Percentiles rank a stretch among this genome's conserved stretches.
These are phyloP conservation scores for Lichtheimia hyalospora DNA, from an alignment of 371 early-diverging fungal genomes.

Conservation along the genomic window DNA sequence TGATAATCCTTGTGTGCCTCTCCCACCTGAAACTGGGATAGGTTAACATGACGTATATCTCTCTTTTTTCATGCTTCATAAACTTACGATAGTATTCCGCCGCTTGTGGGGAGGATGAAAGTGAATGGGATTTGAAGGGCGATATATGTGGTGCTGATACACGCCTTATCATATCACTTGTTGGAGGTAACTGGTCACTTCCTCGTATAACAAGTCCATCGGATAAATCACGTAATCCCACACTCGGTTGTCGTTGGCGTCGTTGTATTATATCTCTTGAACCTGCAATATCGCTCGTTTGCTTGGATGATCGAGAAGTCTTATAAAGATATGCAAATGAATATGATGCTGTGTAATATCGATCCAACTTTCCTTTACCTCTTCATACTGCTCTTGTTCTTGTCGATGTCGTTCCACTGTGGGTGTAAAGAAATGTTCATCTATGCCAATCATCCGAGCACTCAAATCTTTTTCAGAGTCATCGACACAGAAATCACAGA, in stretches of 20 bases:
- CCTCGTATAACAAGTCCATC: conserved; percentile 4
- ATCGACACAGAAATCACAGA: conserved; percentile 78
- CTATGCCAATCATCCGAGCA: conserved; percentile 61
- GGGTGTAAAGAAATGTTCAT: conserved; percentile 76
- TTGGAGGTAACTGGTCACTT: conserved; percentile 44
- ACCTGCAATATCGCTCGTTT: neutral
- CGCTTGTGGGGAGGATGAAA: conserved; percentile 57
- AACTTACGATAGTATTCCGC: neutral
- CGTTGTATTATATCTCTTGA: conserved; percentile 16
- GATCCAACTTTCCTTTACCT: too few relatives aligned
- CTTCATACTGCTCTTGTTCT: conserved; percentile 15
- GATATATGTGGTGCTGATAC: conserved; percentile 53
- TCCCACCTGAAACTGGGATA: neutral
- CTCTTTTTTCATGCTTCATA: too few relatives aligned
- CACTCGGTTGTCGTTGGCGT: conserved; percentile 17
- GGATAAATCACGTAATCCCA: conserved; percentile 9
- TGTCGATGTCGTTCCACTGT: conserved; percentile 61
- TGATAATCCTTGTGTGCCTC: conserved; percentile 9
- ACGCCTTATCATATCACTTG: conserved; percentile 26
- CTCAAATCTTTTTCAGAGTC: conserved; percentile 54
- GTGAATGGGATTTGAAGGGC: conserved; percentile 74
- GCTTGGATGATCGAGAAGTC: conserved; percentile 1
- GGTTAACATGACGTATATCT: neutral
- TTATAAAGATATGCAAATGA: neutral
- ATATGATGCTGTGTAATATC: neutral